Evolutionary conservation across 768 basidiomycete species (phyloP).

Genomic region (Suillus cothurnatus): DNA sequence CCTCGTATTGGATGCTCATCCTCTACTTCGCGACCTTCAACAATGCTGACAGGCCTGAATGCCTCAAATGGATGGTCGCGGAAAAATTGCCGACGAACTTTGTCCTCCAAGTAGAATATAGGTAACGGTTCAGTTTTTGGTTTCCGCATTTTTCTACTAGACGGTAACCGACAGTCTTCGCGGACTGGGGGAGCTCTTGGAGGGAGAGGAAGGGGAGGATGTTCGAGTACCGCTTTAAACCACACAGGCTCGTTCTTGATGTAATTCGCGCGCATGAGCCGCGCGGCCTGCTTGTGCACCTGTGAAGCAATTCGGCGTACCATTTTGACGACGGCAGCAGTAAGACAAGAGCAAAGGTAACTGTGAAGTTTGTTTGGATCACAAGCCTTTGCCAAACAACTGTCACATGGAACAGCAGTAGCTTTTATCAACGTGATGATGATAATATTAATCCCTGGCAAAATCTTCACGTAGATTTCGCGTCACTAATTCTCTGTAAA

Average conservation of each 20-base stretch:
- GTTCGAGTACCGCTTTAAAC: constrained; percentile 82
- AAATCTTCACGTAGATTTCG: not conserved
- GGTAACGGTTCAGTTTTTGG: constrained; percentile 52
- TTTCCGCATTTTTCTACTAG: constrained; percentile 30
- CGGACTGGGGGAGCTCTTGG: constrained; percentile 68
- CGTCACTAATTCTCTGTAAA: not conserved
- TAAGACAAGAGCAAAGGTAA: not conserved
- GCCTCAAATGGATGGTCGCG: constrained; percentile 96
- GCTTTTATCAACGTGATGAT: not conserved
- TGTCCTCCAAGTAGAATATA: constrained; percentile 83
- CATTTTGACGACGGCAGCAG: constrained; percentile 41
- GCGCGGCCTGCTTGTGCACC: constrained; percentile 85
- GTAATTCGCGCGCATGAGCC: constrained; percentile 69
- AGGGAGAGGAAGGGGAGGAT: constrained; percentile 88
- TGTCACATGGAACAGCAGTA: not conserved
- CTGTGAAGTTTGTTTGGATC: constrained; percentile 5
- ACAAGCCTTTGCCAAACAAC: constrained; percentile 8
- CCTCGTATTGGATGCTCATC: constrained; percentile 60
- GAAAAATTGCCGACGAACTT: constrained; percentile 89
- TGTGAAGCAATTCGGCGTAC: constrained; percentile 82
- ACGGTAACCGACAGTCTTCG: constrained; percentile 41
- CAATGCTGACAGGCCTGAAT: constrained; percentile 74
- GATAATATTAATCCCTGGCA: not conserved
- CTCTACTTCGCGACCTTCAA: constrained; percentile 67
- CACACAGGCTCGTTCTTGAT: constrained; percentile 73